These are phyloP conservation scores for Phytophthora macrochlamydospora DNA, from an alignment of 352 stramenopile species.

Conservation along the genomic window DNA sequence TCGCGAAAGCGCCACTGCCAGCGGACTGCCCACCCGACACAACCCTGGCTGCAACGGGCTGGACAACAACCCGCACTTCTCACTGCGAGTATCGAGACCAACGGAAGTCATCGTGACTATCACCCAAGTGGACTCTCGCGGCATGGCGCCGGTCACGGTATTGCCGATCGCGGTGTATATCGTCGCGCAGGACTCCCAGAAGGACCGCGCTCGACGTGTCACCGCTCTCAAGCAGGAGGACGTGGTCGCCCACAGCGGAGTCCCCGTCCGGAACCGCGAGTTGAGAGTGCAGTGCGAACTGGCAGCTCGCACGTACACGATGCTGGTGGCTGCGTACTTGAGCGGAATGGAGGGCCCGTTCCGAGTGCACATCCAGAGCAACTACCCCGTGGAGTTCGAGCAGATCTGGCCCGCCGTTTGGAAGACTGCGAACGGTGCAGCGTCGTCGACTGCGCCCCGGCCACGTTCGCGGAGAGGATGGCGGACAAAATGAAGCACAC, in stretches of 20 bases:
- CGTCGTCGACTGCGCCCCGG: constrained; percentile 30
- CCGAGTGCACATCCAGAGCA: constrained; percentile 83
- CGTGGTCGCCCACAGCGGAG: constrained; percentile 83
- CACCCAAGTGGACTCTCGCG: constrained; percentile 75
- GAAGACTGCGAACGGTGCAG: constrained; percentile 55
- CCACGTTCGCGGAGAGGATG: constrained; percentile 64
- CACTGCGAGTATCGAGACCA: constrained; percentile 69
- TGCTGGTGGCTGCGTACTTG: constrained; percentile 89
- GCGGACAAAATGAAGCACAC: constrained; percentile 66
- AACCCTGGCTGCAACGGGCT: constrained; percentile 76
- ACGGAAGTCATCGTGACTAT: constrained; percentile 89
- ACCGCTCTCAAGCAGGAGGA: constrained; percentile 65
- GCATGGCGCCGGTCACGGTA: constrained; percentile 67
- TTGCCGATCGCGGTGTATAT: constrained; percentile 77
- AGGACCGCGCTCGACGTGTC: constrained; percentile 68
- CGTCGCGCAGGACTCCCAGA: constrained; percentile 50
- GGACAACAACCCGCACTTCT: constrained; percentile 91
- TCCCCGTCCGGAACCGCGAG: constrained; percentile 74
- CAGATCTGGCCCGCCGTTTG: constrained; percentile 84
- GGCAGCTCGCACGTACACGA: constrained; percentile 82
- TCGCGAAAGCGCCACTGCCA: constrained; percentile 61
- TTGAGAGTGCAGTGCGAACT: constrained; percentile 79
- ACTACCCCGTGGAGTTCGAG: constrained; percentile 77
- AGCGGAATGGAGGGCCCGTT: constrained; percentile 92
- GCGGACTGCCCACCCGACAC: constrained; percentile 84